Conservation (phyloP, 1,284 basidiomycete species). For the Microbotryum scabiosae region DNA sequence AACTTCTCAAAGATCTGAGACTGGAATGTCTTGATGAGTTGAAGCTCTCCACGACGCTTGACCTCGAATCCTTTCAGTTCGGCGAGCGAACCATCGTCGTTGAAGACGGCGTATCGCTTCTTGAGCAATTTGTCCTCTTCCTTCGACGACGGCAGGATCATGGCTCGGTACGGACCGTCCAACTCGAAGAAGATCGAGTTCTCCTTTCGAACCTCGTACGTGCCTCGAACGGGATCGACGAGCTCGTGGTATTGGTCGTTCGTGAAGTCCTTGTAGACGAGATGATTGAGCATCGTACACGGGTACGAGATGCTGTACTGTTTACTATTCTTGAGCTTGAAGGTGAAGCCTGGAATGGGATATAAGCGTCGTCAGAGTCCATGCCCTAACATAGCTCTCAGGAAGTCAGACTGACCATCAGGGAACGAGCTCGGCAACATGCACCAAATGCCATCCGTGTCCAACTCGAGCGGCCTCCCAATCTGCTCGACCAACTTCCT, state of each 20-base stretch:
- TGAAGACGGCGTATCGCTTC: conserved; percentile 99
- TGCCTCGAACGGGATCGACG: conserved; percentile 65
- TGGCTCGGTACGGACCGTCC: conserved; percentile 96
- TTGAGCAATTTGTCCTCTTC: conserved; percentile 98
- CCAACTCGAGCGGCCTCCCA: conserved; percentile 90
- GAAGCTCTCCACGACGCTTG: conserved; percentile 93
- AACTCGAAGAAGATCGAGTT: conserved; percentile 99
- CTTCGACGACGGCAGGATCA: conserved; percentile 98
- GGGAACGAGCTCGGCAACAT: conserved; percentile 98
- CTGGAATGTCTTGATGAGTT: conserved; percentile 99
- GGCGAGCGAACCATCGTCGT: conserved; percentile 91
- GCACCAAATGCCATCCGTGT: conserved; percentile 99
- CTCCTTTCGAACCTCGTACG: conserved; percentile 81
- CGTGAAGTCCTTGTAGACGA: conserved; percentile 91
- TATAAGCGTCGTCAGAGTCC: neutral
- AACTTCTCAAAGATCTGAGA: conserved; percentile 98
- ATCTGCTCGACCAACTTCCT: conserved; percentile 94
- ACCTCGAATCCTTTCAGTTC: conserved; percentile 99
- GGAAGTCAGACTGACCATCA: conserved; percentile 48
- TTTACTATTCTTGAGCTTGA: conserved; percentile 83
- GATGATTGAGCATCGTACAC: conserved; percentile 98
- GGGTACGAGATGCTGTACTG: conserved; percentile 89
- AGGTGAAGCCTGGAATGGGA: conserved; percentile 64
- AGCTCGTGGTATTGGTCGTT: conserved; percentile 97
- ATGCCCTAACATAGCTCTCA: neutral